These are phyloP conservation scores for Penicillium ucsense DNA, from an alignment of 495 filamentous ascomycete genomes.

Conservation along the genomic window DNA sequence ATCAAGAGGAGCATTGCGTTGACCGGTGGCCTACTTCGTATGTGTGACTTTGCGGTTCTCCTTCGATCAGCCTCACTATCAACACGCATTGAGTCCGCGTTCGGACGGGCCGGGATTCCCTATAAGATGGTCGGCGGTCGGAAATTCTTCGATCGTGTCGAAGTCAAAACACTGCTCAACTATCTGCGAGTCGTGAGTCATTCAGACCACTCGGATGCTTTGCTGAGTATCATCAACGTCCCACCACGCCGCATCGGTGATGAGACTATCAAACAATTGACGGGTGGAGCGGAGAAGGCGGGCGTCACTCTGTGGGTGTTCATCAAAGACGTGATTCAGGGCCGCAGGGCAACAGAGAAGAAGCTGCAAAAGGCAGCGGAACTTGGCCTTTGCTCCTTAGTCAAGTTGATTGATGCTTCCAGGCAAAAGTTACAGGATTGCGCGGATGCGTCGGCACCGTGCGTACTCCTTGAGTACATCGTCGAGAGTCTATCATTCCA, in stretches of 20 bases:
- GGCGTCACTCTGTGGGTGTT: constrained; percentile 64
- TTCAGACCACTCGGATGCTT: constrained; percentile 79
- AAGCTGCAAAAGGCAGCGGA: constrained; percentile 60
- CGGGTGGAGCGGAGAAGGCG: constrained; percentile 60
- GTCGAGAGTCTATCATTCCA: constrained; percentile 65
- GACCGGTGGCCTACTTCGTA: constrained; percentile 60
- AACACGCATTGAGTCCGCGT: constrained; percentile 68
- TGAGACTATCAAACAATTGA: constrained; percentile 61
- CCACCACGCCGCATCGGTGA: constrained; percentile 79
- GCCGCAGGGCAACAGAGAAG: constrained; percentile 53
- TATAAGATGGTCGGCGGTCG: constrained; percentile 93
- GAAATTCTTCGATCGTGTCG: constrained; percentile 84
- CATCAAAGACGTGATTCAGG: constrained; percentile 60
- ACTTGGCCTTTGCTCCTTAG: constrained; percentile 50
- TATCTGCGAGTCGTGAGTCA: constrained; percentile 82
- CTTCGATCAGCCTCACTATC: constrained; percentile 79
- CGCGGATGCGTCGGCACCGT: constrained; percentile 41
- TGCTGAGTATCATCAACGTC: constrained; percentile 77
- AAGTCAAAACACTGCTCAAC: constrained; percentile 83
- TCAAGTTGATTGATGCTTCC: constrained; percentile 52
- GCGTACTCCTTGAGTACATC: constrained; percentile 65
- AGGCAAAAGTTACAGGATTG: constrained; percentile 48
- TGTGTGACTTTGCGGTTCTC: constrained; percentile 77
- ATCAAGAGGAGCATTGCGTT: constrained; percentile 62
- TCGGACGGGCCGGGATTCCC: constrained; percentile 77